These are phyloP conservation scores for Penicillium sumatraense DNA, from an alignment of 2,329 filamentous ascomycete species.

Conservation along the genomic window DNA sequence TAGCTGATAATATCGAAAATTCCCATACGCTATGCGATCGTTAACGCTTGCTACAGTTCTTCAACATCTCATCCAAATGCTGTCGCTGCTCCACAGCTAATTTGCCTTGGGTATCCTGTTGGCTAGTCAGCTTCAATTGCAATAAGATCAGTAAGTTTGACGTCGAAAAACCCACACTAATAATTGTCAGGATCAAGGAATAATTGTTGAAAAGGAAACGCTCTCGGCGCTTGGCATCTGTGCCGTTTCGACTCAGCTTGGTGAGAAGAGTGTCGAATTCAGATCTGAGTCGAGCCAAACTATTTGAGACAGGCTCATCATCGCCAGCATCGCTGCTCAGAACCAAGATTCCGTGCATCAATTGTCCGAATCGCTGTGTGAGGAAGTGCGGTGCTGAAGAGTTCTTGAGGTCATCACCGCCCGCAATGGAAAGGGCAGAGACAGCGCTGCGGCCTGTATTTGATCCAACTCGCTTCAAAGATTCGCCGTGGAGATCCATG, in stretches of 20 bases:
- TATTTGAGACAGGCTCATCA: constrained; percentile 87
- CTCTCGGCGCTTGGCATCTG: constrained; percentile 78
- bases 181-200: constrained; percentile 89
- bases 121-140: constrained; percentile 13
- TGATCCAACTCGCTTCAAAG: constrained; percentile 66
- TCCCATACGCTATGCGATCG: constrained; percentile 17
- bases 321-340: constrained; percentile 91
- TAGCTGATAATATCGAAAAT: constrained; percentile 12
- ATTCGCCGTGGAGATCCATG: constrained; percentile 92
- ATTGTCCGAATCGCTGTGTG: constrained; percentile 93
- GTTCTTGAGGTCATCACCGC: constrained; percentile 48
- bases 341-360: constrained; percentile 80
- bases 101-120: constrained; percentile 52
- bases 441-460: constrained; percentile 54
- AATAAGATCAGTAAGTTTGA: background rate
- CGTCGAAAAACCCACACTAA: constrained; percentile 60
- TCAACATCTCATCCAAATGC: constrained; percentile 48
- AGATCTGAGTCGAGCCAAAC: constrained; percentile 73
- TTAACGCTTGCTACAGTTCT: constrained; percentile 38
- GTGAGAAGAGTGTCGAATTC: constrained; percentile 85
- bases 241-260: constrained; percentile 75
- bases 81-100: constrained; percentile 70
- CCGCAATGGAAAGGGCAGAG: constrained; percentile 59
- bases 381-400: constrained; percentile 79
- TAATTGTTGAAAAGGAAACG: constrained; percentile 96